Conservation (phyloP, 2,329 filamentous ascomycete genomes). For the Colletotrichum sp. region DNA sequence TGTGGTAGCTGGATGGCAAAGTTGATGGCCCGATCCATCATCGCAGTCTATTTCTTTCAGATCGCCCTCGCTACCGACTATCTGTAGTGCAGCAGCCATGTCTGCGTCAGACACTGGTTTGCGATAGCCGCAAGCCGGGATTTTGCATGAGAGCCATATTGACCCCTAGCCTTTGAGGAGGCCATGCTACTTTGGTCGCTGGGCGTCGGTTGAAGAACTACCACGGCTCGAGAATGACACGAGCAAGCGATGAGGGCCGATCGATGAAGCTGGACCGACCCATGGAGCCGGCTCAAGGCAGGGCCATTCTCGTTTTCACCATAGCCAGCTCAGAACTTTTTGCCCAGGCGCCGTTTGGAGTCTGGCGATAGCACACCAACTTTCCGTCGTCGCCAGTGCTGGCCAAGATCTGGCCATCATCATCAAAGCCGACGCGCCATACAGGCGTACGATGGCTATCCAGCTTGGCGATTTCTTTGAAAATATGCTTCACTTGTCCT, state of each 20-base stretch:
- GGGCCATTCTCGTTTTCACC: constrained; percentile 60
- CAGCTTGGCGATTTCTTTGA: constrained; percentile 69
- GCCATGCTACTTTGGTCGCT: neutral
- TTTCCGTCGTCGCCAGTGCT: constrained; percentile 79
- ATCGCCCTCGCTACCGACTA: neutral
- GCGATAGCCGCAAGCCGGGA: neutral
- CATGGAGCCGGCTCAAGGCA: constrained; percentile 33
- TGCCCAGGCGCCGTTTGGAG: constrained; percentile 61
- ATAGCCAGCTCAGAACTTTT: constrained; percentile 66
- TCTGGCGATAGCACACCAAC: constrained; percentile 66
- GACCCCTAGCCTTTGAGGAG: neutral
- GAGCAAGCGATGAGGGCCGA: neutral
- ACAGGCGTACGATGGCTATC: constrained; percentile 73
- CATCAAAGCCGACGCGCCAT: constrained; percentile 77
- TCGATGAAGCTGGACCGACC: neutral
- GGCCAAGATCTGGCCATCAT: constrained; percentile 74
- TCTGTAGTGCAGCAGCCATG: neutral
- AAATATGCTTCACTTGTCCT: constrained; percentile 69
- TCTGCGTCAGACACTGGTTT: neutral
- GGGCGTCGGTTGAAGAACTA: neutral
- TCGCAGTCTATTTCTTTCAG: neutral
- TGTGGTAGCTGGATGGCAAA: neutral
- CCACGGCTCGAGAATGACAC: neutral
- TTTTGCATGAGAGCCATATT: neutral
- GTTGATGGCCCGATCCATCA: neutral